Evolutionary conservation across 2,329 filamentous ascomycete genomes (phyloP), one percentile per base, ranked within the genome.

Genomic region (Didymella arachidicola): DNA sequence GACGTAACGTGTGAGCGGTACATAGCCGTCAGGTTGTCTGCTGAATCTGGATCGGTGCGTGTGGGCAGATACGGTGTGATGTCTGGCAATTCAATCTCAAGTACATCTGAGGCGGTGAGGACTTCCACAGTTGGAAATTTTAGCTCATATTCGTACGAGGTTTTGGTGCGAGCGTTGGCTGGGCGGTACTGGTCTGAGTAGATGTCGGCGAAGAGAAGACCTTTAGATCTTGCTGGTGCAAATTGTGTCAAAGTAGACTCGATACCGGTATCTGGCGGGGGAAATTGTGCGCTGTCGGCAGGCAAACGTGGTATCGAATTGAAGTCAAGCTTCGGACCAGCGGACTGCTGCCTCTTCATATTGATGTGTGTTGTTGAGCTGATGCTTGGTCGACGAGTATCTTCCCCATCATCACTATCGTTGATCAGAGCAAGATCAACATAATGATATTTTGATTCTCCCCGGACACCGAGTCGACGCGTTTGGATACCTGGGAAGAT

Each of bases 401-500:
- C 68, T 43, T 72, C 70, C 22, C 50, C 63, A 41, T 74, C 71
- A 14, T 71, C 70, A 48, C 61, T 70, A 36, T 83, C 82, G 59
- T 82, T 81, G 57, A 79, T 79, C 32, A 83, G 79, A 38, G 80
- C 81, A 36, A 84, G 76, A 64, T 84, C 82, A 47, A 84, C 83
- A 71, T 99, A 99, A 78, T 99, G 95, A 76, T 99, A 99, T 76
- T 99, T 99, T 14, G 95, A 99, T 79, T 98, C 94, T 64, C 95
- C 95, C 52, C 95, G 88, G 45, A 98, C 93, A 62, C 95, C 95
- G 12, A 99, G 83, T 64, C 95, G 87, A 59, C 95, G 86, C 30
- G 95, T 99, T 78, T 96, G 94, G 22, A 99, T 89, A 41, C 93
- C 94, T 0, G 95, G 94, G 69, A 98, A 99, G 50, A 99, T 90